phyloP scores from a whole-genome alignment of 805 yeast genomes.

The Monosporozyma siamensis region DNA sequence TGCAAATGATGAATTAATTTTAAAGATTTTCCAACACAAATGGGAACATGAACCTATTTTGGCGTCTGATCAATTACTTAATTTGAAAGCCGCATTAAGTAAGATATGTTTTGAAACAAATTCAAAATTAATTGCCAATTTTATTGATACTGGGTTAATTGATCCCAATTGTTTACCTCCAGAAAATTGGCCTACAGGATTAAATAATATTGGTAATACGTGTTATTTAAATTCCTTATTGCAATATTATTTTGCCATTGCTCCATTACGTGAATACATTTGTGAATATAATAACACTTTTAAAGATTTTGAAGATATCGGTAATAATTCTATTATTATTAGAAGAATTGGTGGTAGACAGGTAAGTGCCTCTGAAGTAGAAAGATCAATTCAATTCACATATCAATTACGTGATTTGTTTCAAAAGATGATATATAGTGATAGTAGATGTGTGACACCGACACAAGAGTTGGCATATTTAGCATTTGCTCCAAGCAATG shows the following conservation, averaged over 20 bases:
- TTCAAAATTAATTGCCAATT: constrained; percentile 48
- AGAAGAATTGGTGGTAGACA: constrained; percentile 83
- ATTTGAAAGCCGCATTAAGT: constrained; percentile 48
- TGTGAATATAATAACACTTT: constrained; percentile 41
- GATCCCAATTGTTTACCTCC: constrained; percentile 53
- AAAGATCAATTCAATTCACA: constrained; percentile 74
- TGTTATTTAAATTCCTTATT: constrained; percentile 86
- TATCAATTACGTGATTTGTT: constrained; percentile 64
- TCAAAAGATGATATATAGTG: constrained; percentile 54
- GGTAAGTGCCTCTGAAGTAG: constrained; percentile 70
- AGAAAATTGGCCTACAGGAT: constrained; percentile 79
- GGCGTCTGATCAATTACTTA: constrained; percentile 40
- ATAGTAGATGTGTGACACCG: constrained; percentile 64
- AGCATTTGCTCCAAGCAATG: constrained; percentile 68
- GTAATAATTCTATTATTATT: constrained; percentile 4
- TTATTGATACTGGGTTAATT: constrained; percentile 50
- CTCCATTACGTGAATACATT: constrained; percentile 65
- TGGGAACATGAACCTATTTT: constrained; percentile 21
- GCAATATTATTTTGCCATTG: constrained; percentile 81
- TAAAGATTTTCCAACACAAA: constrained; percentile 26
- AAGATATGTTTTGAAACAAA: constrained; percentile 45
- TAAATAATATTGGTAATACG: constrained; percentile 91
- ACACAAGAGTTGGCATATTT: constrained; percentile 76
- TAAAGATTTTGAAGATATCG: constrained; percentile 21
- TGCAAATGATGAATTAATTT: constrained; percentile 44